Percentiles rank a stretch among this genome's conserved stretches.
Conservation (phyloP, 176 grass and related monocot species). For the Oryza nivara region DNA sequence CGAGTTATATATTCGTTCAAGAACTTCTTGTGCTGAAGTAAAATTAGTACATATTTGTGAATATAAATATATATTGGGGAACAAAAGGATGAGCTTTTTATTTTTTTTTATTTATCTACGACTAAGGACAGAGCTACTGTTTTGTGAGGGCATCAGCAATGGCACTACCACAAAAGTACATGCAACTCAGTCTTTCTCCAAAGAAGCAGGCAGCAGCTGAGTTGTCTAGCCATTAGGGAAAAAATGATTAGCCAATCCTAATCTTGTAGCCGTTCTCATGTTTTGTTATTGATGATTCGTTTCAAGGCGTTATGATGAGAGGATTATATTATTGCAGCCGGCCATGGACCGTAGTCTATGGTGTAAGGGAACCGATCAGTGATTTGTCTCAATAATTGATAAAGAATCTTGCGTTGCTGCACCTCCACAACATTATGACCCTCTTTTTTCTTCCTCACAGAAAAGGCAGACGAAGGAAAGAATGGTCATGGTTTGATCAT, state of each 20-base stretch:
- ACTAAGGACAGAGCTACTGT: background rate
- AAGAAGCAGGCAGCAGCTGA: background rate
- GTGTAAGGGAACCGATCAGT: constrained; percentile 44
- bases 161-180: background rate
- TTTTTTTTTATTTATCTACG: background rate
- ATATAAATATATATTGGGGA: background rate
- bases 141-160: background rate
- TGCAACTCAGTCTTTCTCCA: background rate
- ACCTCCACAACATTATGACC: constrained; percentile 1
- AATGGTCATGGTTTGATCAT: constrained; percentile 36
- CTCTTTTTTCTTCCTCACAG: background rate
- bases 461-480: background rate
- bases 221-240: background rate
- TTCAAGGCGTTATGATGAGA: constrained; percentile 3
- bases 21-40: background rate
- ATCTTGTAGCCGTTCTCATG: background rate
- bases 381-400: constrained; percentile 41
- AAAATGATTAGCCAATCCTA: constrained; percentile 3
- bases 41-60: background rate
- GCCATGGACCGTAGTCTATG: constrained; percentile 31
- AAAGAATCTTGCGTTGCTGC: constrained; percentile 28
- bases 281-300: background rate
- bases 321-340: constrained; percentile 31
- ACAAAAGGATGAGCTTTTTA: background rate
- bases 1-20: background rate